Conservation (phyloP, 202 grass and related monocot species). For the Carex arenaria region DNA sequence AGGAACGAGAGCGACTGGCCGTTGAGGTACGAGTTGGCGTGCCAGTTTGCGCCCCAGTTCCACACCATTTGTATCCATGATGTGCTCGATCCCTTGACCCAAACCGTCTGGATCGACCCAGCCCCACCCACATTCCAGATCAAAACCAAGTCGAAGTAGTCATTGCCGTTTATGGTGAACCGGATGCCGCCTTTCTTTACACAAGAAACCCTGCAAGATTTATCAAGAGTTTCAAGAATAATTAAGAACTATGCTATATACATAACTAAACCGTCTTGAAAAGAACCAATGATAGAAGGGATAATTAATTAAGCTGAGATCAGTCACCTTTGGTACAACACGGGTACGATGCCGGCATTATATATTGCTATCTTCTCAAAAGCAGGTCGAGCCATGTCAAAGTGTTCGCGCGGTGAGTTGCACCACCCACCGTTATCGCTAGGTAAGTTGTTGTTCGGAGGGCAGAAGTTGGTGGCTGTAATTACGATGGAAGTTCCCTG, state of each 20-base stretch:
- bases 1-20: slow-evolving; percentile 64
- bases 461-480: slow-evolving; percentile 92
- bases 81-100: slow-evolving; percentile 47
- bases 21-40: slow-evolving; percentile 39
- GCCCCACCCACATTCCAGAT: slow-evolving; percentile 58
- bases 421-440: slow-evolving; percentile 77
- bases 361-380: slow-evolving; percentile 78
- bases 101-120: slow-evolving; percentile 45
- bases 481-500: slow-evolving; percentile 39
- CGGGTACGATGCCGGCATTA: slow-evolving; percentile 46
- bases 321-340: slow-evolving; percentile 49
- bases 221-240: not conserved
- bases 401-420: slow-evolving; percentile 80
- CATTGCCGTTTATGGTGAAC: slow-evolving; percentile 67
- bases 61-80: slow-evolving; percentile 50
- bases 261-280: not conserved
- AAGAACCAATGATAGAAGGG: not conserved
- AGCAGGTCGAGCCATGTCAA: slow-evolving; percentile 87
- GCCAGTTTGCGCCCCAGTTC: slow-evolving; percentile 94
- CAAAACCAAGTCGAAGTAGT: slow-evolving; percentile 77
- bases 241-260: not conserved
- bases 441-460: slow-evolving; percentile 39
- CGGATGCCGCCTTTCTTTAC: slow-evolving; percentile 53
- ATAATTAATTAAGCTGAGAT: no score
- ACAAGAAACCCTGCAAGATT: slow-evolving; percentile 42